Conservation (phyloP, 345 rosid genomes). For the Microcos paniculata region DNA sequence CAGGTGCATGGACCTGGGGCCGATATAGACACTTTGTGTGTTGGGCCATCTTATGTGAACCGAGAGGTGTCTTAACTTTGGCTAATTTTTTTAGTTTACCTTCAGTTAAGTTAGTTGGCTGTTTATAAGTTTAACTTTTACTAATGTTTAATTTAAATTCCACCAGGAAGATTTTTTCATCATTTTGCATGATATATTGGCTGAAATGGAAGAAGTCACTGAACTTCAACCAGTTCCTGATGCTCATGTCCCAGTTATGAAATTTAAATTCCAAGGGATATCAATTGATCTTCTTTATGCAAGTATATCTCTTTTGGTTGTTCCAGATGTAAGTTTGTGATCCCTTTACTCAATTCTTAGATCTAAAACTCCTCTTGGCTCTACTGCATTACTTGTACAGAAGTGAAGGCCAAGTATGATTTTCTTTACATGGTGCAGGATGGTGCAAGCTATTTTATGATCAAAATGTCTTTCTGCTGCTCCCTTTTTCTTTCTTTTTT, state of each 20-base stretch:
- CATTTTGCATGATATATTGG: slow-evolving; percentile 59
- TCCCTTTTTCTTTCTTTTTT: neutral
- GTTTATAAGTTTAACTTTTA: neutral
- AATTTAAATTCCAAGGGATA: slow-evolving; percentile 87
- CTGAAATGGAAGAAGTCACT: slow-evolving; percentile 78
- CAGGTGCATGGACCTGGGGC: slow-evolving; percentile 97
- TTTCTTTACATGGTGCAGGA: neutral
- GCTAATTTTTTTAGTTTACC: neutral
- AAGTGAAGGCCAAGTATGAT: neutral
- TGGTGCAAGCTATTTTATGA: slow-evolving; percentile 1
- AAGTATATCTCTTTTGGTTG: slow-evolving; percentile 71
- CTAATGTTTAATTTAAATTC: slow-evolving; percentile 15
- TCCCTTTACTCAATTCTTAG: neutral
- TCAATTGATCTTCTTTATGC: slow-evolving; percentile 95
- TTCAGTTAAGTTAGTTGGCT: neutral
- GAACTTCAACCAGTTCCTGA: slow-evolving; percentile 95
- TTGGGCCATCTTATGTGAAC: slow-evolving; percentile 91
- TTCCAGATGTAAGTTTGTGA: slow-evolving; percentile 66
- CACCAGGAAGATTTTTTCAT: slow-evolving; percentile 84
- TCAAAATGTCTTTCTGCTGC: neutral
- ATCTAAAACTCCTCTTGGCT: neutral
- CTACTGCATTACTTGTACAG: neutral
- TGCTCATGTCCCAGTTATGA: slow-evolving; percentile 98
- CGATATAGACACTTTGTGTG: slow-evolving; percentile 87
- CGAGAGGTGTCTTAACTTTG: slow-evolving; percentile 57